phyloP scores from a whole-genome alignment of 345 rosid genomes.

The Kernera saxatilis region DNA sequence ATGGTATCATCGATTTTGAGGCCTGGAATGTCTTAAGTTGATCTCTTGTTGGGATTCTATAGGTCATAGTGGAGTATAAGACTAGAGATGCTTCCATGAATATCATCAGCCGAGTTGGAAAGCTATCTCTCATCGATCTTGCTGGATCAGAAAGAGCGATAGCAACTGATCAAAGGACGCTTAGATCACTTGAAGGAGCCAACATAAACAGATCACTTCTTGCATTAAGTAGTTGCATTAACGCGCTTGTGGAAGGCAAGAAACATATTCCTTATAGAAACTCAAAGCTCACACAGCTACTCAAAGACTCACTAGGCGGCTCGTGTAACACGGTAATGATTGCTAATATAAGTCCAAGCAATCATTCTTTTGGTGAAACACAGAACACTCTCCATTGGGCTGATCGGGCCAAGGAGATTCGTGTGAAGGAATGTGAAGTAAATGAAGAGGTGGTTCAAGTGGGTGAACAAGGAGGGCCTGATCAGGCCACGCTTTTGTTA shows the following conservation, averaged over 20 bases:
- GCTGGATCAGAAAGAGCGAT: conserved; percentile 99
- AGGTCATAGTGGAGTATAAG: conserved; percentile 79
- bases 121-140: conserved; percentile 90
- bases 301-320: conserved; percentile 91
- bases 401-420: conserved; percentile 86
- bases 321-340: conserved; percentile 92
- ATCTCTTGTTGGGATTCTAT: conserved; percentile 2
- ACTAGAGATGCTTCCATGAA: conserved; percentile 69
- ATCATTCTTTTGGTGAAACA: conserved; percentile 80
- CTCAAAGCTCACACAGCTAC: conserved; percentile 94
- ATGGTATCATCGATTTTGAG: not conserved
- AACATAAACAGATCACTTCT: conserved; percentile 93
- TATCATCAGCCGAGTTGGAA: conserved; percentile 56
- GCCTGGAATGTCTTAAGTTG: not conserved
- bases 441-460: conserved; percentile 46
- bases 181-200: conserved; percentile 89
- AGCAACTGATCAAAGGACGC: conserved; percentile 90
- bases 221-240: conserved; percentile 88
- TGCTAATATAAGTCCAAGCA: conserved; percentile 92
- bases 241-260: conserved; percentile 95
- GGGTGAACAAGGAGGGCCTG: conserved; percentile 47
- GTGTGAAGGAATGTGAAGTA: conserved; percentile 52
- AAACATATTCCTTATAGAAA: conserved; percentile 89
- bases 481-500: conserved; percentile 64
- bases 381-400: conserved; percentile 99